phyloP scores from a whole-genome alignment of 768 basidiomycete species.

The Rhodotorula diobovata region DNA sequence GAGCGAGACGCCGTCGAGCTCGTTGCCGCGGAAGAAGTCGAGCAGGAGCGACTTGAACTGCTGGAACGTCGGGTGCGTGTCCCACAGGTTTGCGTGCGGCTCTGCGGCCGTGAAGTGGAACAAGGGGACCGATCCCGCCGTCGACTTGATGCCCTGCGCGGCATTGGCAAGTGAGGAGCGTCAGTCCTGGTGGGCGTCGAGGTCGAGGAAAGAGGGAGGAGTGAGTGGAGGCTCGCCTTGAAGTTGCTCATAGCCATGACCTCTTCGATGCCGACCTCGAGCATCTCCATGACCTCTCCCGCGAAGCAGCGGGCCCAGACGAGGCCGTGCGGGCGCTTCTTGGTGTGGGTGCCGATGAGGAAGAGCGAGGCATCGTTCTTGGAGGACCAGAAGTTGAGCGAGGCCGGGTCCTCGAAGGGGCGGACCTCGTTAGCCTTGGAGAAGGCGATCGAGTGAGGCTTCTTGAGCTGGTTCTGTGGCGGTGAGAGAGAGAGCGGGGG shows the following conservation, averaged over 20 bases:
- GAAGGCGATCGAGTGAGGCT: slow-evolving; percentile 83
- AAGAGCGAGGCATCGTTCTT: slow-evolving; percentile 96
- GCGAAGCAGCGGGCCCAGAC: slow-evolving; percentile 83
- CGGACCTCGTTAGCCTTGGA: slow-evolving; percentile 75
- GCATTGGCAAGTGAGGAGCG: too few relatives aligned
- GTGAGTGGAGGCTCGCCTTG: slow-evolving; percentile 60
- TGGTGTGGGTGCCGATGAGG: slow-evolving; percentile 81
- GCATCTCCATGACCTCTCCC: slow-evolving; percentile 81
- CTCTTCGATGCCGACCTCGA: slow-evolving; percentile 81
- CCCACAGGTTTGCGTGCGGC: slow-evolving; percentile 72
- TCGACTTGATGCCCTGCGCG: slow-evolving; percentile 75
- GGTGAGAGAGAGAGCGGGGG: too few relatives aligned
- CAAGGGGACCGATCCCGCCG: slow-evolving; percentile 81
- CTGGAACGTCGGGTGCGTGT: slow-evolving; percentile 83
- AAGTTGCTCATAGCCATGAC: slow-evolving; percentile 74
- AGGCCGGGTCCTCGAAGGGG: slow-evolving; percentile 79
- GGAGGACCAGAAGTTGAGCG: slow-evolving; percentile 82
- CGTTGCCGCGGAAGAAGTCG: slow-evolving; percentile 80
- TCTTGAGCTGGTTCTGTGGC: slow-evolving; percentile 82
- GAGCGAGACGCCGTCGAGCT: slow-evolving; percentile 74
- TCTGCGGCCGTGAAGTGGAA: slow-evolving; percentile 71
- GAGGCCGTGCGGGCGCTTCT: slow-evolving; percentile 86
- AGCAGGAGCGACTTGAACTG: slow-evolving; percentile 89
- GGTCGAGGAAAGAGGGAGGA: background rate
- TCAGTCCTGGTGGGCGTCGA: background rate